Evolutionary conservation across 1,284 basidiomycete genomes (phyloP).

Genomic region (Cutaneotrichosporon cutaneum): DNA sequence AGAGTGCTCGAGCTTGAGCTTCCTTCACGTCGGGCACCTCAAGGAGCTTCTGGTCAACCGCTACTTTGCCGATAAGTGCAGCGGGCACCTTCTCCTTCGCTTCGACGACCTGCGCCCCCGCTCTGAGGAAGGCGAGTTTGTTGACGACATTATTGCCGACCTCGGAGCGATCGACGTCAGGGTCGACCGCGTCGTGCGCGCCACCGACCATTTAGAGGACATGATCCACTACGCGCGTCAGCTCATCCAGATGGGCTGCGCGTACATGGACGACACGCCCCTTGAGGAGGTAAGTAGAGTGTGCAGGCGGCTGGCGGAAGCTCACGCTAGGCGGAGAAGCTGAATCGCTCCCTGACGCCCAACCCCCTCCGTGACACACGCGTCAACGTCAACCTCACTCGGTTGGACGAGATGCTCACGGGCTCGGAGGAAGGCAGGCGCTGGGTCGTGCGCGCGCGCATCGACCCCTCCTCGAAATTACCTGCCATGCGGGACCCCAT

Average conservation of each 20-base stretch:
- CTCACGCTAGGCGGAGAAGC: not conserved
- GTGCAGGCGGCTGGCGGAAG: no score
- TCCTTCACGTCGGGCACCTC: constrained; percentile 1
- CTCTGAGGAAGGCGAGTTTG: not conserved
- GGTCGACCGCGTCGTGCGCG: not conserved
- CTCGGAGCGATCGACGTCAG: not conserved
- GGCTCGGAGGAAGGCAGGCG: not conserved
- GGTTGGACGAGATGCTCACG: not conserved
- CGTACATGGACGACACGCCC: constrained; percentile 6
- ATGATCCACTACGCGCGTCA: not conserved
- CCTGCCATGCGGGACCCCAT: constrained; percentile 2
- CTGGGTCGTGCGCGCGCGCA: constrained; percentile 5
- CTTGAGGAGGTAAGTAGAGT: not conserved
- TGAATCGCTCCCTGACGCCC: not conserved
- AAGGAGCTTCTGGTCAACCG: constrained; percentile 5
- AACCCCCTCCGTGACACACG: not conserved
- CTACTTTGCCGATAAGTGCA: constrained; percentile 11
- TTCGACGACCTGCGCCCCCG: constrained; percentile 2
- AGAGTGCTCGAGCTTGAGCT: not conserved
- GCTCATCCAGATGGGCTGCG: constrained; percentile 3
- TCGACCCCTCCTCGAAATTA: not conserved
- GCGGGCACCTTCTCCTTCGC: constrained; percentile 5
- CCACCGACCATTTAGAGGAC: not conserved
- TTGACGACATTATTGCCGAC: constrained; percentile 3
- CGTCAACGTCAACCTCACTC: not conserved